phyloP scores from a whole-genome alignment of 495 filamentous ascomycete species.

The Venustampulla echinocandica region DNA sequence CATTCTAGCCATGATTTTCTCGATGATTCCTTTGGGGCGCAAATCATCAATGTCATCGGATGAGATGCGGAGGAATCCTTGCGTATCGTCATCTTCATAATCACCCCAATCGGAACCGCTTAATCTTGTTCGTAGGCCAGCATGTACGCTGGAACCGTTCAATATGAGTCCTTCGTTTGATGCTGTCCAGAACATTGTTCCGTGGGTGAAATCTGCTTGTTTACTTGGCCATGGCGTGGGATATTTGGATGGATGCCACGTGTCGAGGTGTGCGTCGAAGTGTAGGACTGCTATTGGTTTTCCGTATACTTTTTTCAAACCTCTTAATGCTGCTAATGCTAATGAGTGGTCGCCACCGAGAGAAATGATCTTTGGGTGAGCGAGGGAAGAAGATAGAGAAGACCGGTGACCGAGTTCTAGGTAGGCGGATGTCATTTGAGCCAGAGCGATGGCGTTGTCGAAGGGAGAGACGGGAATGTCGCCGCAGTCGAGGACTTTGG shows the following conservation, averaged over 20 bases:
- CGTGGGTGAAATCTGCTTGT: slow-evolving; percentile 72
- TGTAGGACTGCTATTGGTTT: slow-evolving; percentile 69
- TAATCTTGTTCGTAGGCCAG: slow-evolving; percentile 64
- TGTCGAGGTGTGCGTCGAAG: slow-evolving; percentile 74
- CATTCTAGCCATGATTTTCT: slow-evolving; percentile 47
- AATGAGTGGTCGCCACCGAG: slow-evolving; percentile 78
- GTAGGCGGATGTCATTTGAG: slow-evolving; percentile 42
- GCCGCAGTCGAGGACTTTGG: slow-evolving; percentile 63
- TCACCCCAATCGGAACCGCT: slow-evolving; percentile 59
- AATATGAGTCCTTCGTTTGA: slow-evolving; percentile 63
- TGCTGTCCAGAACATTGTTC: slow-evolving; percentile 79
- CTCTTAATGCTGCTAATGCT: slow-evolving; percentile 66
- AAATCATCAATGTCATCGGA: slow-evolving; percentile 68
- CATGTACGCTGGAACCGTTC: slow-evolving; percentile 63
- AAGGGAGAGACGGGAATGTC: slow-evolving; percentile 60
- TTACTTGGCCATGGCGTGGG: slow-evolving; percentile 61
- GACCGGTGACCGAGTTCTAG: slow-evolving; percentile 33
- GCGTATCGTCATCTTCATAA: slow-evolving; percentile 50
- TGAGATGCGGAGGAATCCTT: slow-evolving; percentile 57
- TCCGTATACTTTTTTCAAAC: slow-evolving; percentile 60
- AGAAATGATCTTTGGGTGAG: slow-evolving; percentile 60
- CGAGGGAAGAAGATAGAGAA: slow-evolving; percentile 19
- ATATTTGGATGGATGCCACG: slow-evolving; percentile 72
- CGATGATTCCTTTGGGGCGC: slow-evolving; percentile 46
- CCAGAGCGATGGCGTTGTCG: slow-evolving; percentile 62